phyloP scores from a whole-genome alignment of 1,284 basidiomycete genomes.

The Apiotrichum veenhuisii region DNA sequence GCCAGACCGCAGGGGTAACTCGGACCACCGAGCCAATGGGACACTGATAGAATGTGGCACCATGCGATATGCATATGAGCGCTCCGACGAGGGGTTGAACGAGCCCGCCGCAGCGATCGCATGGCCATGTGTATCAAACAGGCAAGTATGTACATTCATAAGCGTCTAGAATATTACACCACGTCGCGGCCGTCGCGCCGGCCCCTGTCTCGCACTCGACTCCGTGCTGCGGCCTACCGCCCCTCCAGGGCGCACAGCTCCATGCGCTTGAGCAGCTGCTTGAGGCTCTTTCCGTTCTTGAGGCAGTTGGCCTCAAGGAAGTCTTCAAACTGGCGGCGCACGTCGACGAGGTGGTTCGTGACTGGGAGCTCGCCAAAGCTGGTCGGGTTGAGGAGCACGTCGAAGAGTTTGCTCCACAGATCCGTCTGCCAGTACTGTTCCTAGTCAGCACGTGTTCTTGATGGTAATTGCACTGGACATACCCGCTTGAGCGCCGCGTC shows the following conservation, averaged over 20 bases:
- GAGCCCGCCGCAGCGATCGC: no score
- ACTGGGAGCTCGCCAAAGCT: constrained; percentile 60
- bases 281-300: constrained; percentile 79
- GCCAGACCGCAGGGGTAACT: no score
- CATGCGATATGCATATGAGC: no score
- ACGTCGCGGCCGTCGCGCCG: no score
- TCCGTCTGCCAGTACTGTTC: constrained; percentile 82
- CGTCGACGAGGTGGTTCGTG: constrained; percentile 59
- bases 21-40: no score
- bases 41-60: no score
- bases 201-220: not conserved
- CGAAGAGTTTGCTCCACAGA: constrained; percentile 80
- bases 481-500: constrained; percentile 72
- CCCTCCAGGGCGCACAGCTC: constrained; percentile 36
- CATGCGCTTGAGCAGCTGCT: constrained; percentile 61
- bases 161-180: not conserved
- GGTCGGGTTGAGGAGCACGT: constrained; percentile 76
- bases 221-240: not conserved
- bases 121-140: no score
- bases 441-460: constrained; percentile 1
- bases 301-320: constrained; percentile 76
- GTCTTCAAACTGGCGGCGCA: constrained; percentile 76
- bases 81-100: no score
- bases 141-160: not conserved
- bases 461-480: constrained; percentile 23